Conservation (phyloP, 2,329 filamentous ascomycete species). For the Colletotrichum sp. region DNA sequence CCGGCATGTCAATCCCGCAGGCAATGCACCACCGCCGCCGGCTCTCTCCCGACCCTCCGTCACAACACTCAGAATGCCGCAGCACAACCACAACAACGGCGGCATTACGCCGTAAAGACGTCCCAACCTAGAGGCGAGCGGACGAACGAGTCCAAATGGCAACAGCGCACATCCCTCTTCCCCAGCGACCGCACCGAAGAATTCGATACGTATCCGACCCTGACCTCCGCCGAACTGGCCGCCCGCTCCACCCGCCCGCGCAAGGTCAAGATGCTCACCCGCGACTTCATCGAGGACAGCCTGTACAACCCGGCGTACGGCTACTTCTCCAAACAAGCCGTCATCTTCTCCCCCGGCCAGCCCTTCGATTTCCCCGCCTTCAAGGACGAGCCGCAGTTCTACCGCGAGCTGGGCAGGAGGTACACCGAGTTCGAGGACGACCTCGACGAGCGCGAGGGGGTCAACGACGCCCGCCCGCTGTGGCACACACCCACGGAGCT, state of each 20-base stretch:
- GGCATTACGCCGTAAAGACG: constrained; percentile 27
- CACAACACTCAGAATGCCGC: neutral
- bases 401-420: constrained; percentile 74
- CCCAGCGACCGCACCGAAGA: constrained; percentile 80
- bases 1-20: constrained; percentile 65
- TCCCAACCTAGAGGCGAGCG: constrained; percentile 28
- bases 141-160: constrained; percentile 77
- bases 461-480: constrained; percentile 81
- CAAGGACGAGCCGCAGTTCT: constrained; percentile 85
- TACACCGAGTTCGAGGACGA: constrained; percentile 91
- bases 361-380: constrained; percentile 88
- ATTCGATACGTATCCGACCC: constrained; percentile 80
- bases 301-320: constrained; percentile 94
- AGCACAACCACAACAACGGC: constrained; percentile 26
- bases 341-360: constrained; percentile 92
- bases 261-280: constrained; percentile 93
- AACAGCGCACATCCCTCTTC: constrained; percentile 79
- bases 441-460: constrained; percentile 73
- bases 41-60: neutral
- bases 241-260: constrained; percentile 76
- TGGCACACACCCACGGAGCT: constrained; percentile 99
- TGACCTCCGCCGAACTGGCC: constrained; percentile 82
- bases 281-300: constrained; percentile 98
- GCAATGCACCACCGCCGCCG: constrained; percentile 28
- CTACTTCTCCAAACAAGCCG: constrained; percentile 95